Base-by-base conservation (phyloP, 805 yeast genomes). In the Hanseniaspora guilliermondii region DNA sequence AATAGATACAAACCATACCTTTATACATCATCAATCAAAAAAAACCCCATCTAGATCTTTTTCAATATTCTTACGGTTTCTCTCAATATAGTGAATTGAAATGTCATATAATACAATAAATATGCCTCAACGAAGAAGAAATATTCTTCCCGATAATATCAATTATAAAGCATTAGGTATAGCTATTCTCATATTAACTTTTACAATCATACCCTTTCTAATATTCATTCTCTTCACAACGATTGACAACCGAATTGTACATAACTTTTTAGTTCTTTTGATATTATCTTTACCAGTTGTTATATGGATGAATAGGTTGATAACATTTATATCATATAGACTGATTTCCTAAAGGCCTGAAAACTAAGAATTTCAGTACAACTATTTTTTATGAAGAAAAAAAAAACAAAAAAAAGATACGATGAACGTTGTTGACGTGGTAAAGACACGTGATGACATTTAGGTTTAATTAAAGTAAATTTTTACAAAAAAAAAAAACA, bases 301-400 rank as follows among this genome's bases (percentile, higher is more conserved):
- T 6, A 27, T 48, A 19, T 48, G 53, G 53, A 2, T 48, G 17
- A 48, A 48, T 39, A 38, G 53, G 30, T 19, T 48, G 25, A 21
- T 48, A 19, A 38, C 53, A 3, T 48, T 30, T 27, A 48, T 39
- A 12, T 48, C 53, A 7, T 48, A 48, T 21, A 38, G 53, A 39
- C 32, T 48, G 6, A 41, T 39, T n/a, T 37, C 41, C 9, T 32
- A 33, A 17, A 30, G 19, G 2, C n/a, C n/a, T n/a, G n/a, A n/a
- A n/a, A n/a, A n/a, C n/a, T n/a, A n/a, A n/a, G n/a, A n/a, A n/a
- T 2, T 30, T 6, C 8, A 36, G 2, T n/a, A 7, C 1, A 7
- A 8, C 7, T 36, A 9, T 36, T 36, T 36, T 36, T 6, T n/a
- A 2, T 25, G 1, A 21, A 16, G 35, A 9, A 30, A 17, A 30